Conservation (phyloP, 1,139 yeast species). For the Hyphopichia buzzinii region DNA sequence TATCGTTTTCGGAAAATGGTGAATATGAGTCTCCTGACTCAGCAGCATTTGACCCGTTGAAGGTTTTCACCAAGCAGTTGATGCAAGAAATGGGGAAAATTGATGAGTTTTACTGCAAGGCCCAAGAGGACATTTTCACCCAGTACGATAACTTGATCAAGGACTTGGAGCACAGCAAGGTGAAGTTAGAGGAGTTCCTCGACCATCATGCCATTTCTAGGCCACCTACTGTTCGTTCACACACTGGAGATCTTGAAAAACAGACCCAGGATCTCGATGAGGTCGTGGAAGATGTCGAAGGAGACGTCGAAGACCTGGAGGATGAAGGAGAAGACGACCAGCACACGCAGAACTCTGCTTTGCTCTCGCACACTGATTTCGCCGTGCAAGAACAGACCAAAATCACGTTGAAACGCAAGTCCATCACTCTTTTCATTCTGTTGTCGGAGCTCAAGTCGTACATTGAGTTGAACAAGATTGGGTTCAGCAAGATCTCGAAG, state of each 20-base stretch:
- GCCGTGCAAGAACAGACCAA: conserved; percentile 51
- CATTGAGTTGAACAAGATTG: conserved; percentile 80
- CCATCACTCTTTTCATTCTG: conserved; percentile 65
- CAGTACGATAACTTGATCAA: conserved; percentile 46
- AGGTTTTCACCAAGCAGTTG: conserved; percentile 49
- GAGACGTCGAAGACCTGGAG: conserved; percentile 39
- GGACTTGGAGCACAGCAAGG: conserved; percentile 31
- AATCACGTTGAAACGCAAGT: conserved; percentile 66
- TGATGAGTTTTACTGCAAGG: conserved; percentile 49
- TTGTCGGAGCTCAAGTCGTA: conserved; percentile 82
- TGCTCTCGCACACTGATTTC: conserved; percentile 46
- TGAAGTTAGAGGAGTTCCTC: conserved; percentile 29
- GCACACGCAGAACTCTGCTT: conserved; percentile 34
- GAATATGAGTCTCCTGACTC: conserved; percentile 17
- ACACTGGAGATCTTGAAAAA: conserved; percentile 15
- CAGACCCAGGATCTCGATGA: conserved; percentile 12
- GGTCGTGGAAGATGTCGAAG: conserved; percentile 18
- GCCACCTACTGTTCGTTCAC: background rate
- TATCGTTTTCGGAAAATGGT: conserved; percentile 12
- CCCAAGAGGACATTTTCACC: conserved; percentile 46
- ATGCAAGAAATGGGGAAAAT: conserved; percentile 57
- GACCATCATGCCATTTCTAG: conserved; percentile 9
- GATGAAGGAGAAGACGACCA: conserved; percentile 42
- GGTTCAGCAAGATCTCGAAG: conserved; percentile 83
- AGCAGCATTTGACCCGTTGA: conserved; percentile 41